Evolutionary conservation across 805 yeast genomes (phyloP).

Genomic region (Candida khao-thaluensis): DNA sequence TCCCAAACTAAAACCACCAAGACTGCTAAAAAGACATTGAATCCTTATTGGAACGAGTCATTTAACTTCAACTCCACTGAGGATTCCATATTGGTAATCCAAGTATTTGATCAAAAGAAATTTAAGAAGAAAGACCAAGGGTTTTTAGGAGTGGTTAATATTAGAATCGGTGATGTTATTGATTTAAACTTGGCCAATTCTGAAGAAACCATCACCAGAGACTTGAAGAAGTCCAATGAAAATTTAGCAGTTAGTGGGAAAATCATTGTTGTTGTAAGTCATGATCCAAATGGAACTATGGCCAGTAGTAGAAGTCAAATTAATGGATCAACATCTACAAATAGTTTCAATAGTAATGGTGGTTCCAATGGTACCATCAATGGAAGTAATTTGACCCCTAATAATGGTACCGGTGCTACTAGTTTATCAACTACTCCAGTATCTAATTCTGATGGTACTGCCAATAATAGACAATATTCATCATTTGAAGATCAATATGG

Average conservation of each 20-base stretch:
- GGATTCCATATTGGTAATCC: constrained; percentile 83
- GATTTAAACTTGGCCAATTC: constrained; percentile 52
- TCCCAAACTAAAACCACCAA: constrained; percentile 93
- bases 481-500: constrained; percentile 98
- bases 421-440: constrained; percentile 16
- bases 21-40: constrained; percentile 88
- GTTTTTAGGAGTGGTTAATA: constrained; percentile 91
- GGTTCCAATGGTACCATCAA: constrained; percentile 15
- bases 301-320: constrained; percentile 13
- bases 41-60: constrained; percentile 97
- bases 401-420: constrained; percentile 15
- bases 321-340: constrained; percentile 16
- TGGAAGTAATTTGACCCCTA: constrained; percentile 6
- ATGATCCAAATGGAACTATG: constrained; percentile 20
- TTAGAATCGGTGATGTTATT: constrained; percentile 84
- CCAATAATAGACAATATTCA: constrained; percentile 65
- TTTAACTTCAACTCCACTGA: constrained; percentile 77
- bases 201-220: constrained; percentile 90
- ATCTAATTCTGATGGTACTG: constrained; percentile 11
- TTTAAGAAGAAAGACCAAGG: constrained; percentile 99
- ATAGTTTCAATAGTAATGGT: constrained; percentile 8
- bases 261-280: constrained; percentile 72
- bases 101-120: constrained; percentile 95
- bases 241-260: constrained; percentile 92
- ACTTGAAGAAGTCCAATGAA: constrained; percentile 87